Base-by-base conservation (phyloP, 805 yeast genomes). In the Candida arabinofermentans region DNA sequence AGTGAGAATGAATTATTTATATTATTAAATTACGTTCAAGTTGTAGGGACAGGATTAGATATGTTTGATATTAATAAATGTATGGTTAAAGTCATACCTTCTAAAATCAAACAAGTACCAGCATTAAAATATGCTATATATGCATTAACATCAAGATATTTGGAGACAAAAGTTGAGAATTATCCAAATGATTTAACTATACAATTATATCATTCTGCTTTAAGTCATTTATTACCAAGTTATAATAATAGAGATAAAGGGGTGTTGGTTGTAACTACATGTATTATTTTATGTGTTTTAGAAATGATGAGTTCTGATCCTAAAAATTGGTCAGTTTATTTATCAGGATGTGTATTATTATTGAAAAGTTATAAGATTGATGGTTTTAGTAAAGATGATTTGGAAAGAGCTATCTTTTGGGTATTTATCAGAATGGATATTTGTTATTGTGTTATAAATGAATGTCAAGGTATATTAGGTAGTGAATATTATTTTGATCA, bases 251-350 rank as follows among this genome's bases (percentile, higher is more conserved):
- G 44, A 8, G 42, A 46, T 13, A 47, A 44, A 17, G 46, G 41
- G 13, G 32, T 58, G 23, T 53, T 56, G 16, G 57, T 61, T 4
- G 53, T 67, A 4, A 48, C 66, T 10, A 54, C 73, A 0, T 69
- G 74, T 54, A 66, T 69, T 3, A 49, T 69, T 5, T 53, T 71
- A 4, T 67, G 73, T 54, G 71, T 67, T 4, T 58, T 69, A 34
- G 74, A 69, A 41, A 66, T 69, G 70, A 66, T 69, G 72, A 60
- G 66, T n/a, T 60, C 66, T 1, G 52, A 62, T 7, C 71, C 73
- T 7, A 59, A 58, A 29, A 61, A 64, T 43, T 67, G 73, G 72
- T 53, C 71, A 34, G 55, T 59, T 21, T 72, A 69, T 46, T 48
- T 68, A 5, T 70, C 65, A 50, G 74, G 73, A 3, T 69, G 73